Conservation (phyloP, 2,329 filamentous ascomycete genomes). For the Cladosporium sp. region DNA sequence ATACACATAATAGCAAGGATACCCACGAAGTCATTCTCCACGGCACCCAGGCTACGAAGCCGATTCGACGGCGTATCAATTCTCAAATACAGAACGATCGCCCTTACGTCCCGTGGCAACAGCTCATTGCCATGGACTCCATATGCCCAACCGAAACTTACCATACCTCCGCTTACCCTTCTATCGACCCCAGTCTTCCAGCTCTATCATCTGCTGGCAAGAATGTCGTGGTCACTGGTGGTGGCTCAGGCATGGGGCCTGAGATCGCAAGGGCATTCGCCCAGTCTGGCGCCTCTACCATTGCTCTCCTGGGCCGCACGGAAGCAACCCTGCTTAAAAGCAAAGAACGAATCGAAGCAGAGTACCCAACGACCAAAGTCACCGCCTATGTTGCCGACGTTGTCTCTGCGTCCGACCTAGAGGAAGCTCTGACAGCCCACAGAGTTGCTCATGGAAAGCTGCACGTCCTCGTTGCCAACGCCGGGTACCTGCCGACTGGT, state of each 20-base stretch:
- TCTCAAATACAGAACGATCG: background rate
- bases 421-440: background rate
- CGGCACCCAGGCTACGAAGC: no score
- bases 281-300: conserved; percentile 13
- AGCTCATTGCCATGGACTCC: background rate
- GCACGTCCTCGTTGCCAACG: conserved; percentile 14
- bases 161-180: conserved; percentile 33
- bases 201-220: conserved; percentile 40
- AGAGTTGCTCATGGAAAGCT: background rate
- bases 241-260: conserved; percentile 16
- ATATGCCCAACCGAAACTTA: conserved; percentile 34
- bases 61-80: no score
- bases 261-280: conserved; percentile 15
- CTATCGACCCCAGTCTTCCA: conserved; percentile 38
- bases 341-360: conserved; percentile 13
- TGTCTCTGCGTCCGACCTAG: conserved; percentile 2
- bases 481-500: background rate
- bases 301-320: conserved; percentile 16
- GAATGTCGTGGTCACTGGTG: conserved; percentile 30
- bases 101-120: background rate
- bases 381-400: conserved; percentile 18
- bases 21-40: no score
- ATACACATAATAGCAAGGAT: no score
- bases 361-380: conserved; percentile 3
- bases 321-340: background rate